phyloP scores from a whole-genome alignment of 2,329 filamentous ascomycete species.

The Penicillium sp. region DNA sequence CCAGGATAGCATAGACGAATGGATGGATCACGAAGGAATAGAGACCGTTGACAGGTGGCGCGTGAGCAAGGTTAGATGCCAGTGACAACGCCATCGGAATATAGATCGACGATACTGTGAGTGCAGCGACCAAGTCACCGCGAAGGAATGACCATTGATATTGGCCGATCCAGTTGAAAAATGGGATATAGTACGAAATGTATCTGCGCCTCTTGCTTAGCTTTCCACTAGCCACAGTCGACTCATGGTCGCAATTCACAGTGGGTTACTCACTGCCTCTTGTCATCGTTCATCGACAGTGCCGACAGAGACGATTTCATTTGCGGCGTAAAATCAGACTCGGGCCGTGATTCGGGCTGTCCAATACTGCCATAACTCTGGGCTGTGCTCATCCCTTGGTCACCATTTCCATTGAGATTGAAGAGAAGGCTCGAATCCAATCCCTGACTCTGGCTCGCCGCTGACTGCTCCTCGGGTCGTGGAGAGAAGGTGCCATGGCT shows the following conservation, averaged over 20 bases:
- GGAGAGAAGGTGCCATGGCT: slow-evolving; percentile 74
- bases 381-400: slow-evolving; percentile 9
- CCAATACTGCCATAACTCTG: slow-evolving; percentile 35
- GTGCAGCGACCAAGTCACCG: slow-evolving; percentile 78
- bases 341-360: slow-evolving; percentile 38
- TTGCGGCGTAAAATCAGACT: slow-evolving; percentile 61
- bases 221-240: background rate
- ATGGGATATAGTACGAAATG: slow-evolving; percentile 85
- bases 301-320: slow-evolving; percentile 65
- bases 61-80: slow-evolving; percentile 84
- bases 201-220: slow-evolving; percentile 53
- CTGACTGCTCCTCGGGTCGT: slow-evolving; percentile 52
- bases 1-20: slow-evolving; percentile 81
- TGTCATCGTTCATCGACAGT: slow-evolving; percentile 67
- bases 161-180: slow-evolving; percentile 82
- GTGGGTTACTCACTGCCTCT: slow-evolving; percentile 58
- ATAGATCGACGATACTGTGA: slow-evolving; percentile 98
- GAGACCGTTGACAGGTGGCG: slow-evolving; percentile 87
- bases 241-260: slow-evolving; percentile 1
- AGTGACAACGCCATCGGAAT: slow-evolving; percentile 94
- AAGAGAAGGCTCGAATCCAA: slow-evolving; percentile 23
- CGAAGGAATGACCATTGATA: slow-evolving; percentile 76
- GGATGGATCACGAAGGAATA: slow-evolving; percentile 94
- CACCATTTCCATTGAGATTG: slow-evolving; percentile 31
- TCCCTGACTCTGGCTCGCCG: slow-evolving; percentile 44